phyloP scores from a whole-genome alignment of 169 alveolate genomes.

The Theileria annulata region DNA sequence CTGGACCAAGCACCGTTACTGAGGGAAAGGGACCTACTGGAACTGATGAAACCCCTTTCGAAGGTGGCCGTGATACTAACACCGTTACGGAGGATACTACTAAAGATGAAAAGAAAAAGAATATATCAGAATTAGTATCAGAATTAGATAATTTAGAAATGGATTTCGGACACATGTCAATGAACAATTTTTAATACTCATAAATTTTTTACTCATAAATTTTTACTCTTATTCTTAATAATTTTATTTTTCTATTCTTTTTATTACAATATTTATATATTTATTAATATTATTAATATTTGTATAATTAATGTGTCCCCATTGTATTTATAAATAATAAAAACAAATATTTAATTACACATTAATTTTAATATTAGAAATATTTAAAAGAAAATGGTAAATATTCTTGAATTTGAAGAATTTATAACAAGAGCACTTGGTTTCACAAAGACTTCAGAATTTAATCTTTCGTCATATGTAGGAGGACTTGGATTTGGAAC shows the following conservation, averaged over 20 bases:
- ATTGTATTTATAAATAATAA: constrained; percentile 9
- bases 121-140: constrained; percentile 37
- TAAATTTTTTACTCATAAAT: not conserved
- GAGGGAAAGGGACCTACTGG: too few relatives aligned
- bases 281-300: constrained; percentile 1
- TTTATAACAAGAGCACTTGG: constrained; percentile 11
- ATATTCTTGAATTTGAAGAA: not conserved
- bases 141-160: constrained; percentile 44
- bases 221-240: too few relatives aligned
- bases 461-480: constrained; percentile 35
- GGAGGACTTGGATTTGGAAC: constrained; percentile 67
- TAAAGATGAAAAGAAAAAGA: constrained; percentile 5
- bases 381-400: constrained; percentile 12
- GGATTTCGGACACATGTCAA: constrained; percentile 67
- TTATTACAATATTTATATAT: not conserved
- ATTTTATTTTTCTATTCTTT: too few relatives aligned
- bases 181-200: constrained; percentile 36
- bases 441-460: constrained; percentile 26
- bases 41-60: too few relatives aligned
- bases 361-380: too few relatives aligned
- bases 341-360: not conserved
- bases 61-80: not conserved
- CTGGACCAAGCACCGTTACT: too few relatives aligned
- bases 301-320: too few relatives aligned
- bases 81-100: not conserved